A percentile compares a stretch with the other conserved stretches of the same genome.
Conservation (phyloP, 805 yeast species). For the Suhomyces sp. region DNA sequence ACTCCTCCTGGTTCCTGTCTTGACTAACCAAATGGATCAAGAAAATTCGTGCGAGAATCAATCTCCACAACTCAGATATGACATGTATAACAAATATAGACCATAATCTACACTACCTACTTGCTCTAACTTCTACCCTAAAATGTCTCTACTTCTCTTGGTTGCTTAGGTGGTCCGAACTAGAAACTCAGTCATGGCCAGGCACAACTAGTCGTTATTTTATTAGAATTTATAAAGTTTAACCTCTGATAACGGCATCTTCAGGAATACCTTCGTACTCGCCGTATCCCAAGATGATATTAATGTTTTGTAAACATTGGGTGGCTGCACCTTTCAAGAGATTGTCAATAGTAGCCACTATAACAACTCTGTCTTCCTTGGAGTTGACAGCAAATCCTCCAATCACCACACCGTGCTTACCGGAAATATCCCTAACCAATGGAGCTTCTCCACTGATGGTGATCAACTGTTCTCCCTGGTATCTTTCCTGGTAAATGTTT, state of each 20-base stretch:
- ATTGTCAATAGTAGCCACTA: conserved; percentile 94
- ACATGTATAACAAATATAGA: background rate
- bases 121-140: background rate
- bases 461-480: conserved; percentile 81
- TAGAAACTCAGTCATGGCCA: background rate
- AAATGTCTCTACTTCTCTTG: background rate
- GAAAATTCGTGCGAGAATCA: background rate
- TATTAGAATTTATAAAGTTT: background rate
- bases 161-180: background rate
- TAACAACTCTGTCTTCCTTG: conserved; percentile 83
- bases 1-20: background rate
- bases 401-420: conserved; percentile 90
- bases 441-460: conserved; percentile 91
- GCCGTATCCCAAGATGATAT: conserved; percentile 82
- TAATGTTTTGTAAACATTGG: conserved; percentile 95
- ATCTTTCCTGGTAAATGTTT: conserved; percentile 81
- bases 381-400: conserved; percentile 96
- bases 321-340: conserved; percentile 98
- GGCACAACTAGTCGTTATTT: background rate
- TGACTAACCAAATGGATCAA: background rate
- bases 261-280: conserved; percentile 95
- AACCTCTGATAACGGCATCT: conserved; percentile 53
- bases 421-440: conserved; percentile 83
- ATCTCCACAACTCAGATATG: background rate
- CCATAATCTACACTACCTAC: background rate